A percentile compares a stretch with the other conserved stretches of the same genome.
Evolutionary conservation across 371 early-diverging fungal genomes (phyloP).

Genomic region (Nosema bombycis): DNA sequence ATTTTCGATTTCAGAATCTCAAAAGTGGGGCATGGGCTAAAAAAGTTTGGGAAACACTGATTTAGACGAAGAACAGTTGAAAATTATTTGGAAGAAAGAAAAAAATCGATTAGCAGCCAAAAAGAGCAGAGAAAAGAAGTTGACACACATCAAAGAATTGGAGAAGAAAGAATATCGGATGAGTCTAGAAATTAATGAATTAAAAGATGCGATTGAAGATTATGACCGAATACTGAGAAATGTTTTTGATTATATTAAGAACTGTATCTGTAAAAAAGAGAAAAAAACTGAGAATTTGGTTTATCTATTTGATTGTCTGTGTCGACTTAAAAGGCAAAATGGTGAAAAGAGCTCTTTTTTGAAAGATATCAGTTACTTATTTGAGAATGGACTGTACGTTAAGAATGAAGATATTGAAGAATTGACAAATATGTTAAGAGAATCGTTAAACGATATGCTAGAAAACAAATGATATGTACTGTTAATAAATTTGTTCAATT

Average conservation of each 20-base stretch:
- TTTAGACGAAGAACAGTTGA: conserved; percentile 50
- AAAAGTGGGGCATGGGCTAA: no score
- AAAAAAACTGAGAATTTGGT: conserved; percentile 36
- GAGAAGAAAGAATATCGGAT: conserved; percentile 44
- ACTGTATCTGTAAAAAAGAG: conserved; percentile 8
- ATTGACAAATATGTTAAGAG: conserved; percentile 30
- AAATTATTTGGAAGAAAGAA: conserved; percentile 58
- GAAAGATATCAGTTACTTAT: conserved; percentile 27
- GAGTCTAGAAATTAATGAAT: conserved; percentile 30
- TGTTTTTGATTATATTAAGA: conserved; percentile 33
- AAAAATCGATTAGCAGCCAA: conserved; percentile 64
- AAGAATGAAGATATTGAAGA: conserved; percentile 43
- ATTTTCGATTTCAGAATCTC: no score
- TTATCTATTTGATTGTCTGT: conserved; percentile 43
- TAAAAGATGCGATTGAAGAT: conserved; percentile 46
- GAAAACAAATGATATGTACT: conserved; percentile 23
- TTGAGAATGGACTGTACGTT: conserved; percentile 35
- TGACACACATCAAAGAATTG: conserved; percentile 51
- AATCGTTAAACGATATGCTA: conserved; percentile 31
- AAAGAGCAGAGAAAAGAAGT: conserved; percentile 63
- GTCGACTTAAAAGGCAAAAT: conserved; percentile 38
- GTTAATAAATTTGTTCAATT: no score
- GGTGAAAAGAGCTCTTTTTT: conserved; percentile 23
- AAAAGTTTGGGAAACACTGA: no score
- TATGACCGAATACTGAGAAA: conserved; percentile 44